These are phyloP conservation scores for Erodium maritimum DNA, from an alignment of 345 rosid species.

Conservation along the genomic window DNA sequence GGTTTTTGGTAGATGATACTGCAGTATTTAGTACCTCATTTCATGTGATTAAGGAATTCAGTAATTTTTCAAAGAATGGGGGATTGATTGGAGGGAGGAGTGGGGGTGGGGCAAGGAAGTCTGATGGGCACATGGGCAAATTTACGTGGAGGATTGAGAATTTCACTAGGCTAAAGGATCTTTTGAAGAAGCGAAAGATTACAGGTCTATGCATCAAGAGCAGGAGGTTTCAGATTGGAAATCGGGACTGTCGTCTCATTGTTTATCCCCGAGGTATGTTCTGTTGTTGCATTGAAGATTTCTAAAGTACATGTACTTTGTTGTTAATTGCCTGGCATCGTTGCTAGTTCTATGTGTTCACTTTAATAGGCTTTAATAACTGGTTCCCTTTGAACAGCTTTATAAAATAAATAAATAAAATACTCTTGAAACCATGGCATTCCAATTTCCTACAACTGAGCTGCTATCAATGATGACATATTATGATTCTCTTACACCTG, in stretches of 20 bases:
- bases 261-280: constrained; percentile 97
- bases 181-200: constrained; percentile 91
- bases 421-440: no score
- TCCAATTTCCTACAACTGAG: no score
- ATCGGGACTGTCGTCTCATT: constrained; percentile 92
- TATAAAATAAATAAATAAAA: no score
- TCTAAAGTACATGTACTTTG: no score
- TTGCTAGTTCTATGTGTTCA: no score
- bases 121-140: constrained; percentile 84
- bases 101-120: constrained; percentile 56
- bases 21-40: constrained; percentile 88
- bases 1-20: constrained; percentile 73
- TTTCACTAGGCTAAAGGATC: constrained; percentile 86
- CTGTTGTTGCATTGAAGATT: background rate
- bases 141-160: constrained; percentile 88
- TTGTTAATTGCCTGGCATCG: no score
- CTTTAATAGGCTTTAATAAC: no score
- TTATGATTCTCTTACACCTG: no score
- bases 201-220: constrained; percentile 97
- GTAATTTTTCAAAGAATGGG: constrained; percentile 60
- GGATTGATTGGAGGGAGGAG: constrained; percentile 45
- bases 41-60: constrained; percentile 83
- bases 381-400: no score
- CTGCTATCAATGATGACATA: no score
- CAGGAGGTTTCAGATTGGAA: constrained; percentile 96